These are phyloP conservation scores for Trichoderma harzianum DNA, from an alignment of 2,329 filamentous ascomycete species.

Conservation along the genomic window DNA sequence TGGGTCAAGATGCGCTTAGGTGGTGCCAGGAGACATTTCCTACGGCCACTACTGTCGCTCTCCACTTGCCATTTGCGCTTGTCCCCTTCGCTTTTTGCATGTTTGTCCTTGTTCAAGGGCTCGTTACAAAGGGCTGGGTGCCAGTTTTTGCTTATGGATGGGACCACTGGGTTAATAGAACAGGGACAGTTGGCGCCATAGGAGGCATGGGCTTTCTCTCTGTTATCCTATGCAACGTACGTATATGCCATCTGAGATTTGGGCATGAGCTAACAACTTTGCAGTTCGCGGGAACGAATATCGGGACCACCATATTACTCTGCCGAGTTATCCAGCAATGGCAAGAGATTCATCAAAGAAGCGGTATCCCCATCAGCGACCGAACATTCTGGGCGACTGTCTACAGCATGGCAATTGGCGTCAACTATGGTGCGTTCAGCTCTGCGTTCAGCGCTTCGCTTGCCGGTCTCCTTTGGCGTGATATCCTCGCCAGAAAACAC, in stretches of 20 bases:
- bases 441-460: slow-evolving; percentile 68
- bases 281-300: slow-evolving; percentile 74
- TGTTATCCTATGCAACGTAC: slow-evolving; percentile 68
- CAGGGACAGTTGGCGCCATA: slow-evolving; percentile 64
- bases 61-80: slow-evolving; percentile 64
- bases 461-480: slow-evolving; percentile 68
- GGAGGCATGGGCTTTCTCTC: slow-evolving; percentile 72
- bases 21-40: slow-evolving; percentile 70
- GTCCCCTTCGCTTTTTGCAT: slow-evolving; percentile 70
- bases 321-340: slow-evolving; percentile 68
- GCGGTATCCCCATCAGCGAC: slow-evolving; percentile 51
- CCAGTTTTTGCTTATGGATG: slow-evolving; percentile 69
- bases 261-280: neutral
- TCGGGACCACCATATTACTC: slow-evolving; percentile 70
- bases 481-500: slow-evolving; percentile 65
- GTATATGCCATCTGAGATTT: slow-evolving; percentile 29
- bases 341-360: slow-evolving; percentile 54
- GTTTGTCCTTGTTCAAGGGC: slow-evolving; percentile 70
- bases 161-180: slow-evolving; percentile 69
- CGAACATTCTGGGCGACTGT: slow-evolving; percentile 71
- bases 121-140: slow-evolving; percentile 73
- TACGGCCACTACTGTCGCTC: slow-evolving; percentile 61
- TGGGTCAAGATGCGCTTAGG: slow-evolving; percentile 42
- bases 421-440: slow-evolving; percentile 74
- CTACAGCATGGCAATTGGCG: slow-evolving; percentile 70